A percentile compares a stretch with the other conserved stretches of the same genome.
Evolutionary conservation across 495 filamentous ascomycete genomes (phyloP).

Genomic region (Podospora sp.): DNA sequence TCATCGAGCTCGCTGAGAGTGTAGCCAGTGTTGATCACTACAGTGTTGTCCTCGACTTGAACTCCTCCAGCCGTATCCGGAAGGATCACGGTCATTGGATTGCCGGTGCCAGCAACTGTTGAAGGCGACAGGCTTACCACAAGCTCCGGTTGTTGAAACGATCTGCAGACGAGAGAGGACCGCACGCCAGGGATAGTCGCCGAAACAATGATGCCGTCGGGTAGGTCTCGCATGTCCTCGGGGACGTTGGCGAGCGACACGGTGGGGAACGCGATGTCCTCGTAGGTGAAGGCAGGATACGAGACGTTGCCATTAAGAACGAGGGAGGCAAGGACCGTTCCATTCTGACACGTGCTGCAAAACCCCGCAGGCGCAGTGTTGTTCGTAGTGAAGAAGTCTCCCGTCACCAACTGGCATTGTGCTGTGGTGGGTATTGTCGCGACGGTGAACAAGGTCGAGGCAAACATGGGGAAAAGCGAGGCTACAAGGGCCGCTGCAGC

Average conservation of each 20-base stretch:
- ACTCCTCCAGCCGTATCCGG: slow-evolving; percentile 7
- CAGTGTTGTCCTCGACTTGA: neutral
- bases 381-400: slow-evolving; percentile 26
- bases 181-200: slow-evolving; percentile 27
- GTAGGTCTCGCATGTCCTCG: slow-evolving; percentile 14
- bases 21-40: slow-evolving; percentile 11
- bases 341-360: slow-evolving; percentile 23
- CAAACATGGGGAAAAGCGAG: slow-evolving; percentile 23
- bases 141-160: slow-evolving; percentile 24
- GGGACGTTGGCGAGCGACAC: slow-evolving; percentile 20
- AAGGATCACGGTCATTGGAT: slow-evolving; percentile 23
- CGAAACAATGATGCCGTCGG: slow-evolving; percentile 21
- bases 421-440: slow-evolving; percentile 21
- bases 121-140: slow-evolving; percentile 18
- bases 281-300: slow-evolving; percentile 29
- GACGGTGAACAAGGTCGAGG: slow-evolving; percentile 22
- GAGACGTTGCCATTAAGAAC: slow-evolving; percentile 31
- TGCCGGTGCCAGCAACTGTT: slow-evolving; percentile 12
- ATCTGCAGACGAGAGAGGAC: slow-evolving; percentile 25
- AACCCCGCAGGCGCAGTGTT: slow-evolving; percentile 5
- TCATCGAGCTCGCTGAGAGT: neutral
- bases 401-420: slow-evolving; percentile 19
- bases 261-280: slow-evolving; percentile 29
- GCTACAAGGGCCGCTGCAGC: slow-evolving; percentile 22
- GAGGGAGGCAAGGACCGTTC: slow-evolving; percentile 24